Evolutionary conservation across 257 asterid genomes (phyloP).

Genomic region (Petrea volubilis): DNA sequence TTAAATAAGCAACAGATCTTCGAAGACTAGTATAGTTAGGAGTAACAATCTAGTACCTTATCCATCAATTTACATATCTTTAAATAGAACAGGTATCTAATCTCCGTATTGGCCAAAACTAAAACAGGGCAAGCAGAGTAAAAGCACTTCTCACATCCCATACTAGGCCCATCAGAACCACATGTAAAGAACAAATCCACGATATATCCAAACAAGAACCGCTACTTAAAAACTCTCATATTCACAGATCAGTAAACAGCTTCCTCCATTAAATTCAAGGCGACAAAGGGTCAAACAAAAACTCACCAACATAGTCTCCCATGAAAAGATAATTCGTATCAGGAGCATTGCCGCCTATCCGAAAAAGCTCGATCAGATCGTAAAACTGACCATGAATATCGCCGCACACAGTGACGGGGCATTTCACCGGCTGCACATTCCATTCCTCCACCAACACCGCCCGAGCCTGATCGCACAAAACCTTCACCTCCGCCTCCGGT

Average conservation of each 20-base stretch:
- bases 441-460: constrained; percentile 84
- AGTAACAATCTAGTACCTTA: not conserved
- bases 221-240: not conserved
- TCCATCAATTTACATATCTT: not conserved
- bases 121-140: constrained; percentile 11
- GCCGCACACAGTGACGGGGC: constrained; percentile 94
- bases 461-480: constrained; percentile 84
- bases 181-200: not conserved
- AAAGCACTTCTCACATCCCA: not conserved
- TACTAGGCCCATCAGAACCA: not conserved
- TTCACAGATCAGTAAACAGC: not conserved
- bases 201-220: not conserved
- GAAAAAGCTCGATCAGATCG: constrained; percentile 86
- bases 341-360: constrained; percentile 86
- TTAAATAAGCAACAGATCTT: not conserved
- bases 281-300: not conserved
- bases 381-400: constrained; percentile 92
- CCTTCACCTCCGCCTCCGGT: constrained; percentile 74
- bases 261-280: constrained; percentile 3
- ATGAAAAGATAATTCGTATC: constrained; percentile 90
- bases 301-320: constrained; percentile 96
- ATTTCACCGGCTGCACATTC: constrained; percentile 96
- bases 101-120: not conserved
- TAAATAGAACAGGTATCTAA: not conserved
- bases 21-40: not conserved